Conservation (phyloP, 1,139 yeast species). For the Debaryomycetaceae sp. region DNA sequence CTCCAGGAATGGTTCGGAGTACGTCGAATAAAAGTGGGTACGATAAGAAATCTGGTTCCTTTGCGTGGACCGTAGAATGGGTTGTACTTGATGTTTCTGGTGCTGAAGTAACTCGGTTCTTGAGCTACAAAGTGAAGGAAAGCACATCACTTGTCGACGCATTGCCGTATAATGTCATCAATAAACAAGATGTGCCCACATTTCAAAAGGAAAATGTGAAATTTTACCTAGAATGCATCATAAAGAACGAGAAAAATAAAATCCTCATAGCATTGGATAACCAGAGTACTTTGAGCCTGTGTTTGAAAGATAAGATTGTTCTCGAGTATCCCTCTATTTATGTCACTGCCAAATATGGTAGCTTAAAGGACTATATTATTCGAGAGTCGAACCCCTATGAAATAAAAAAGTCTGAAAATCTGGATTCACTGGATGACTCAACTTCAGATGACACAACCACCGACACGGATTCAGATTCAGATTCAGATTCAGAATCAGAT, state of each 20-base stretch:
- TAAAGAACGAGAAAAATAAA: slow-evolving; percentile 14
- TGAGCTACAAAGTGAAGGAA: slow-evolving; percentile 49
- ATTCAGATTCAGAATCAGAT: slow-evolving; percentile 8
- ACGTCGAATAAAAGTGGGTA: slow-evolving; percentile 66
- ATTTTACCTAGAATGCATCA: slow-evolving; percentile 36
- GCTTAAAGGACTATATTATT: slow-evolving; percentile 12
- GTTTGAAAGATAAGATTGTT: slow-evolving; percentile 54
- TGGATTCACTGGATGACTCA: slow-evolving; percentile 3
- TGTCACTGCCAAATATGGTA: slow-evolving; percentile 26
- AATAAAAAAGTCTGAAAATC: slow-evolving; percentile 5
- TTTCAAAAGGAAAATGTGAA: slow-evolving; percentile 19
- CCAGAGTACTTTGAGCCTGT: slow-evolving; percentile 32
- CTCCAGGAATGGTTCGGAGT: slow-evolving; percentile 76
- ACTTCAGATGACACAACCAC: slow-evolving; percentile 10
- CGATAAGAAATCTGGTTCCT: slow-evolving; percentile 61
- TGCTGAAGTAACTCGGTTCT: slow-evolving; percentile 23
- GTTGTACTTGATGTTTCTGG: slow-evolving; percentile 33
- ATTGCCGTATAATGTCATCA: slow-evolving; percentile 36
- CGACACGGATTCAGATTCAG: slow-evolving; percentile 11
- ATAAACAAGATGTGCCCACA: slow-evolving; percentile 9
- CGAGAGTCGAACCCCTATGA: slow-evolving; percentile 18
- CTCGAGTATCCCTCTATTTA: slow-evolving; percentile 76
- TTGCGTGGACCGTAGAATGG: slow-evolving; percentile 84
- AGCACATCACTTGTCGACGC: slow-evolving; percentile 28
- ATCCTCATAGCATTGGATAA: slow-evolving; percentile 23